These are phyloP conservation scores for Colletotrichum aenigma DNA, from an alignment of 2,329 filamentous ascomycete species.

Conservation along the genomic window DNA sequence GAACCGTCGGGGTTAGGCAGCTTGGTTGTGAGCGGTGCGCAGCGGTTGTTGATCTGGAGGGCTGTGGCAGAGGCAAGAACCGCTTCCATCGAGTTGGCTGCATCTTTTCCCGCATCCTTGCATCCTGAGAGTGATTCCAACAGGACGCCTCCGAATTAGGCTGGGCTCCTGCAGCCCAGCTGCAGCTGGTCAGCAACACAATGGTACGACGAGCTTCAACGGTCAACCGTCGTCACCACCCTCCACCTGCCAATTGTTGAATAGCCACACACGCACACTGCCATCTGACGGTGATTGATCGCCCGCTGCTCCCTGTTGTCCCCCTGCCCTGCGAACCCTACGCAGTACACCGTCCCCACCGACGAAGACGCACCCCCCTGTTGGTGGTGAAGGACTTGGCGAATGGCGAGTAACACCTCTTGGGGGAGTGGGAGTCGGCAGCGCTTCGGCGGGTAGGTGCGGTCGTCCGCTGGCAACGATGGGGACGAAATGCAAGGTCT, in stretches of 20 bases:
- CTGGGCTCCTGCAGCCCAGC: neutral
- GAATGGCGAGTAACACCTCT: neutral
- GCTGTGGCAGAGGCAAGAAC: neutral
- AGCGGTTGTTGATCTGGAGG: neutral
- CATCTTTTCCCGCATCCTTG: neutral
- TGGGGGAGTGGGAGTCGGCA: neutral
- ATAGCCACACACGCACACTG: neutral
- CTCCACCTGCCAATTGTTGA: neutral
- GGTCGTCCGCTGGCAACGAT: neutral
- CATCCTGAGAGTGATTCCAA: neutral
- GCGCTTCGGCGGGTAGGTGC: slow-evolving; percentile 6
- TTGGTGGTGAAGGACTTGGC: neutral
- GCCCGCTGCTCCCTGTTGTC: neutral
- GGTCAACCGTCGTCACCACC: neutral
- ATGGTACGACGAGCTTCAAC: slow-evolving; percentile 1
- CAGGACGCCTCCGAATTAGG: neutral
- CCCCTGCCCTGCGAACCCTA: neutral
- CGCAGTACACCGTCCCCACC: neutral
- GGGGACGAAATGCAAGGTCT: neutral
- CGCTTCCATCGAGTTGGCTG: neutral
- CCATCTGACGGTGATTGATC: slow-evolving; percentile 3
- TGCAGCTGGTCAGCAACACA: neutral
- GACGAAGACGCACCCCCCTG: neutral
- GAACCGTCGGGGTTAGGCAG: neutral
- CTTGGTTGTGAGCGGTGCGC: neutral